Evolutionary conservation across 176 grass and related monocot genomes (phyloP).

Genomic region (Neostapfia colusana): DNA sequence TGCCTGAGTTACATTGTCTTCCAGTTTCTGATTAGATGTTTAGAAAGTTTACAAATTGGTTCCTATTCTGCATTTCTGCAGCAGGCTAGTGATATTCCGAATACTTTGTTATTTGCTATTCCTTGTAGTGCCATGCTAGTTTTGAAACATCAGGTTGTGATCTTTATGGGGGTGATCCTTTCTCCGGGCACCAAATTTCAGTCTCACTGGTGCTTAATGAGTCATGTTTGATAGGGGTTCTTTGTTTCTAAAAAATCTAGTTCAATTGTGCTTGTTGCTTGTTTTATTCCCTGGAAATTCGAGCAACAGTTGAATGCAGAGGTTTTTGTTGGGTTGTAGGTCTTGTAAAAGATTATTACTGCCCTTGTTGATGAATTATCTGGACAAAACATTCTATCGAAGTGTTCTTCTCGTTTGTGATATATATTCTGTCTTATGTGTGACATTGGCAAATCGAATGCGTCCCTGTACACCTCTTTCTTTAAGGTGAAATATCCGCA

Average conservation of each 20-base stretch:
- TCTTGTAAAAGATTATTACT: not conserved
- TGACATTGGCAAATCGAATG: not conserved
- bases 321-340: not conserved
- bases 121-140: not conserved
- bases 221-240: too few relatives aligned
- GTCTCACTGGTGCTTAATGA: not conserved
- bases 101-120: not conserved
- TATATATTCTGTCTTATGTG: not conserved
- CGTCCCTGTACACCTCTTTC: not conserved
- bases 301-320: not conserved
- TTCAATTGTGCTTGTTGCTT: not conserved
- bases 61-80: not conserved
- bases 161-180: not conserved
- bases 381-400: not conserved
- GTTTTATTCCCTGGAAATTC: not conserved
- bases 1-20: slow-evolving; percentile 1
- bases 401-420: not conserved
- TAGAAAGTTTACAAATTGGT: not conserved
- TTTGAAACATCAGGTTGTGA: not conserved
- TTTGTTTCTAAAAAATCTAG: not conserved
- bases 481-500: not conserved
- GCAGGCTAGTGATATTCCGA: not conserved
- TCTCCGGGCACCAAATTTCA: not conserved
- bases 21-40: not conserved
- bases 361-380: not conserved